Conservation (phyloP, 768 basidiomycete species). For the Cubamyces lactineus region DNA sequence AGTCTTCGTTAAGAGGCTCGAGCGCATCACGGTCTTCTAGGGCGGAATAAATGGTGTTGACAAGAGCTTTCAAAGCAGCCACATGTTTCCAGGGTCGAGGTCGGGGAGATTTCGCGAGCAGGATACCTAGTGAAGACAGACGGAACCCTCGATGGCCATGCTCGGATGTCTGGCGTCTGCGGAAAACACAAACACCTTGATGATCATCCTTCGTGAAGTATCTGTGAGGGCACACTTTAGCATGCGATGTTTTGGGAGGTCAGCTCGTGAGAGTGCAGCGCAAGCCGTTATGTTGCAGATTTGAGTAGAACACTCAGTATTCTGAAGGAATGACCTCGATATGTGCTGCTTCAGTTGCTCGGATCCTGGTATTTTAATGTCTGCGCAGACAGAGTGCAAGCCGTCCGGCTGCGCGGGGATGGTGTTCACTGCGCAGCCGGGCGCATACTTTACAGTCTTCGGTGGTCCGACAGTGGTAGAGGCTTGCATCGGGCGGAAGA, state of each 20-base stretch:
- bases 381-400: too few relatives aligned
- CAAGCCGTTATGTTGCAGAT: too few relatives aligned
- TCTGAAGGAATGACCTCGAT: too few relatives aligned
- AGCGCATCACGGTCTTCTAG: slow-evolving; percentile 50
- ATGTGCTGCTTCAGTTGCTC: too few relatives aligned
- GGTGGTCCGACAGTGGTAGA: too few relatives aligned
- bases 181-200: slow-evolving; percentile 76
- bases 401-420: too few relatives aligned
- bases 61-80: slow-evolving; percentile 61
- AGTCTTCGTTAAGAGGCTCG: slow-evolving; percentile 58
- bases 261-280: background rate
- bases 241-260: background rate
- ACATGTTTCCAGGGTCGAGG: slow-evolving; percentile 81
- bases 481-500: background rate
- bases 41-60: slow-evolving; percentile 54
- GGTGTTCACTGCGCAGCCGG: too few relatives aligned
- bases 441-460: background rate
- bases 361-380: too few relatives aligned
- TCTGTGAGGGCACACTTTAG: slow-evolving; percentile 38
- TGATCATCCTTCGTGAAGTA: slow-evolving; percentile 74
- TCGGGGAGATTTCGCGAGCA: slow-evolving; percentile 64
- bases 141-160: slow-evolving; percentile 79
- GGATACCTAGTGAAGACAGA: slow-evolving; percentile 75
- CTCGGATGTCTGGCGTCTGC: slow-evolving; percentile 67
- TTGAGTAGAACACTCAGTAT: too few relatives aligned